phyloP scores from a whole-genome alignment of 306 rosid species.

The Arachis hypogaea region DNA sequence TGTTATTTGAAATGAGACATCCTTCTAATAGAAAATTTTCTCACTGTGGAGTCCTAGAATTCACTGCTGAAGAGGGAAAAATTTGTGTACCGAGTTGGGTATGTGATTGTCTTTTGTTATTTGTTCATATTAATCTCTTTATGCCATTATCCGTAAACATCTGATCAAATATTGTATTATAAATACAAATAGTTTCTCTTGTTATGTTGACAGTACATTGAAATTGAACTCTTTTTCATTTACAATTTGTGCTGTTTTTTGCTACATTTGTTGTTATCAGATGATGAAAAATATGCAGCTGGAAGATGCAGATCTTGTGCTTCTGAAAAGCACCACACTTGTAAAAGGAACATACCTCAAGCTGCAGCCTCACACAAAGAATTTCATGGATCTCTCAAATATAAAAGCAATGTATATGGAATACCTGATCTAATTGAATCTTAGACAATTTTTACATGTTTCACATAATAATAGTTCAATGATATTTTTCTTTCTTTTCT shows the following conservation, averaged over 20 bases:
- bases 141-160: too few relatives aligned
- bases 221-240: not conserved
- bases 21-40: constrained; percentile 37
- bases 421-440: not conserved
- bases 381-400: constrained; percentile 56
- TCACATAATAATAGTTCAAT: not conserved
- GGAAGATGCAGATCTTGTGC: constrained; percentile 46
- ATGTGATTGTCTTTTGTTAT: constrained; percentile 1
- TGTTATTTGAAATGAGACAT: constrained; percentile 62
- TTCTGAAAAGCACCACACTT: constrained; percentile 48
- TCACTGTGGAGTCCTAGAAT: constrained; percentile 65
- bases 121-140: not conserved
- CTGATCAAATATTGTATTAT: too few relatives aligned
- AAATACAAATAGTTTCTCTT: too few relatives aligned
- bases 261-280: constrained; percentile 24
- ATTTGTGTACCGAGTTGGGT: constrained; percentile 58
- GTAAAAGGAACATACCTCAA: constrained; percentile 52
- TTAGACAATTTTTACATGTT: not conserved
- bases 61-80: constrained; percentile 58
- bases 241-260: not conserved
- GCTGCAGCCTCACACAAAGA: constrained; percentile 63
- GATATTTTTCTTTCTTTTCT: constrained; percentile 11
- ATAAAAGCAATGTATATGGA: constrained; percentile 50
- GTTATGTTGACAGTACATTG: too few relatives aligned
- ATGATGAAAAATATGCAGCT: constrained; percentile 67